Percentiles rank a stretch among this genome's conserved stretches.
phyloP scores from a whole-genome alignment of 1,284 basidiomycete genomes.

The Kwoniella shivajii region DNA sequence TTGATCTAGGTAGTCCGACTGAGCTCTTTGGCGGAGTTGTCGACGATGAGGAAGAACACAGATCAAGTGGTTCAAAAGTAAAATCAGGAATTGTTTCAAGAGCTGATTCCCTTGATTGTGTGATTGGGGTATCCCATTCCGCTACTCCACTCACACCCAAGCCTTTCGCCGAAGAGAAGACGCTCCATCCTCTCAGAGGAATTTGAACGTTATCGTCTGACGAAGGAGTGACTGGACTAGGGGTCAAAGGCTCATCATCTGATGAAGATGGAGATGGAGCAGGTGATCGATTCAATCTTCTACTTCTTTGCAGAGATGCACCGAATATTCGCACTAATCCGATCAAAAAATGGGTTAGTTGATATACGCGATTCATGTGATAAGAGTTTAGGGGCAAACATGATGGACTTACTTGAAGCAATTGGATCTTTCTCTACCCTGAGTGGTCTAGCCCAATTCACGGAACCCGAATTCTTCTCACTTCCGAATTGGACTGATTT shows the following conservation, averaged over 20 bases:
- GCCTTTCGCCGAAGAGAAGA: conserved; percentile 17
- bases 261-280: conserved; percentile 17
- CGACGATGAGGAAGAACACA: neutral
- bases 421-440: conserved; percentile 7
- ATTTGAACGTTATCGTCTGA: conserved; percentile 4
- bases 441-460: conserved; percentile 37
- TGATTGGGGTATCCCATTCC: conserved; percentile 21
- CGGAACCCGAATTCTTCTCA: conserved; percentile 2
- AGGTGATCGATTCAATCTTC: conserved; percentile 13
- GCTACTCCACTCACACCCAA: conserved; percentile 25
- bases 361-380: no score
- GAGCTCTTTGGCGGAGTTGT: neutral
- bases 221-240: conserved; percentile 18
- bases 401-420: conserved; percentile 10
- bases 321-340: conserved; percentile 23
- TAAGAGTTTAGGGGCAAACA: no score
- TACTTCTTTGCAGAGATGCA: conserved; percentile 14
- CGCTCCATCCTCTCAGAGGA: conserved; percentile 16
- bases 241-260: conserved; percentile 21
- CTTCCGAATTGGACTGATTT: conserved; percentile 18
- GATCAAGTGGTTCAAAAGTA: conserved; percentile 2
- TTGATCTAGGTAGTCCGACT: neutral
- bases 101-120: neutral
- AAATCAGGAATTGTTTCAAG: neutral
- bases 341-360: no score